A percentile compares a stretch with the other conserved stretches of the same genome.
Conservation (phyloP, 805 yeast species). For the Teunomyces lycoperdinae region DNA sequence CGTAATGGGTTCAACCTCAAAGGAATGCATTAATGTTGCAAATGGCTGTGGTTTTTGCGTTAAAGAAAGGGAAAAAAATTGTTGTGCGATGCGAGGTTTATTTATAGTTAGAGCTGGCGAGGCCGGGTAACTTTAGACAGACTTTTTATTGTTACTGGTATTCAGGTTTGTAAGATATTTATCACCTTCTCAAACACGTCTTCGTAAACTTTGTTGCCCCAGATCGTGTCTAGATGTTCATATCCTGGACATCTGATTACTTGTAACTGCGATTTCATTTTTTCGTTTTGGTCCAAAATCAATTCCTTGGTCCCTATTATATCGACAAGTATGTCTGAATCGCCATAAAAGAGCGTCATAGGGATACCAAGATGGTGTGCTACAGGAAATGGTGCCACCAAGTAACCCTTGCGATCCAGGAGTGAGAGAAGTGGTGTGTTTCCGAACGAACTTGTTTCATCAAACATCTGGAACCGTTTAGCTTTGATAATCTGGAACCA, state of each 20-base stretch:
- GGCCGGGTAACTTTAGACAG: slow-evolving; percentile 27
- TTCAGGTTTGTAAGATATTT: not conserved
- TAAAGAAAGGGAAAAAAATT: slow-evolving; percentile 22
- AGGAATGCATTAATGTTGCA: slow-evolving; percentile 61
- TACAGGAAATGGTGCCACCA: slow-evolving; percentile 28
- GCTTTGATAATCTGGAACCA: slow-evolving; percentile 32
- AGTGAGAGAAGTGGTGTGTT: slow-evolving; percentile 17
- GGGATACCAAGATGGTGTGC: slow-evolving; percentile 27
- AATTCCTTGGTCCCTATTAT: slow-evolving; percentile 21
- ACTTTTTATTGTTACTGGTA: not conserved
- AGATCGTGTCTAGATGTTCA: slow-evolving; percentile 33
- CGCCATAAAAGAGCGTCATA: slow-evolving; percentile 29
- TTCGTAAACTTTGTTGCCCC: slow-evolving; percentile 26
- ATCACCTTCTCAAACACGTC: slow-evolving; percentile 22
- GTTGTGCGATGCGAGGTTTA: slow-evolving; percentile 1
- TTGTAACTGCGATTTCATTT: slow-evolving; percentile 20
- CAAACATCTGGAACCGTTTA: slow-evolving; percentile 31
- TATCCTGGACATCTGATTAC: slow-evolving; percentile 20
- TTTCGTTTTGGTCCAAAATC: slow-evolving; percentile 21
- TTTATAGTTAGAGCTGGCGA: slow-evolving; percentile 12
- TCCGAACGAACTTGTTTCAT: slow-evolving; percentile 26
- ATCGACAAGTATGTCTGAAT: slow-evolving; percentile 27
- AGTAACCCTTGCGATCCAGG: slow-evolving; percentile 7
- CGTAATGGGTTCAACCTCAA: slow-evolving; percentile 66
- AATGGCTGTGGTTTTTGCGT: slow-evolving; percentile 68